These are phyloP conservation scores for Lipomyces spencermartinsiae DNA, from an alignment of 805 yeast species.

Conservation along the genomic window DNA sequence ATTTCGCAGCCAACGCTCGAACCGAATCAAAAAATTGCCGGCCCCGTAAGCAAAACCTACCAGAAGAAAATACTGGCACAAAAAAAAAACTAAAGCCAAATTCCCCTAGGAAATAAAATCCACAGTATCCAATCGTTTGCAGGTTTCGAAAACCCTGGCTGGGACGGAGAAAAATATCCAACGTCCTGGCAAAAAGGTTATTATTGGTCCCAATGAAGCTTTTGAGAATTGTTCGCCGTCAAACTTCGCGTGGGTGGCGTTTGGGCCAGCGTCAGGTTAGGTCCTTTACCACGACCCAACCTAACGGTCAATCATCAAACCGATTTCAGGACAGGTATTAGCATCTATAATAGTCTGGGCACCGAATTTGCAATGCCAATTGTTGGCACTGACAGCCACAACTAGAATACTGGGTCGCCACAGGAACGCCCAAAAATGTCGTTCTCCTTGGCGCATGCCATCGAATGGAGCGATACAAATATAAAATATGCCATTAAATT, in stretches of 20 bases:
- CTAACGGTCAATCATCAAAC: neutral
- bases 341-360: too few species aligned
- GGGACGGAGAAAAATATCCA: neutral
- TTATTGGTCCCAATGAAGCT: neutral
- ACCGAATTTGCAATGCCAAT: too few species aligned
- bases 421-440: too few species aligned
- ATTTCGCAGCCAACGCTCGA: neutral
- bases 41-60: neutral
- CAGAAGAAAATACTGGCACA: neutral
- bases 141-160: neutral
- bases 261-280: neutral
- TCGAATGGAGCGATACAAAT: neutral
- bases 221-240: neutral
- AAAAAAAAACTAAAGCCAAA: neutral
- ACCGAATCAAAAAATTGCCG: neutral
- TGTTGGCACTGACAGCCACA: too few species aligned
- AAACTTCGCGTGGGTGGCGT: neutral
- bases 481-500: neutral
- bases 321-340: too few species aligned
- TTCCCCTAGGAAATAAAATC: neutral
- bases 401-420: too few species aligned
- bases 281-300: neutral
- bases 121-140: neutral
- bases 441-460: neutral
- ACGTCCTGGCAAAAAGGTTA: neutral